Base-by-base conservation (phyloP, 441 rosid genomes). In the Gossypium laxum region DNA sequence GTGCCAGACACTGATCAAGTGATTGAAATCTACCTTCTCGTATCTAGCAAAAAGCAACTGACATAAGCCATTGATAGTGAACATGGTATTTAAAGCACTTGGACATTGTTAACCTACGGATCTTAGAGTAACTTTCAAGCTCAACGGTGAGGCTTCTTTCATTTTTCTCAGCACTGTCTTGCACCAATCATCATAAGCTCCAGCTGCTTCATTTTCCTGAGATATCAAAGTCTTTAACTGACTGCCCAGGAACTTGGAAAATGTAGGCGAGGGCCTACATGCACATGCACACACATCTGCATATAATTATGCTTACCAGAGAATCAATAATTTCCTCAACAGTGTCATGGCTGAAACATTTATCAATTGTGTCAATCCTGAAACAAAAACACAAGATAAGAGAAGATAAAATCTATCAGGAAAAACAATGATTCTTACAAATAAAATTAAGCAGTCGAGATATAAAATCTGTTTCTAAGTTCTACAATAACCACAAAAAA, bases 11-110 rank as follows among this genome's bases (percentile, higher is more conserved):
- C 30, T 87, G 91, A 77, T 89, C 97, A 69, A 88, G 91, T 18
- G 91, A 81, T 74, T 90, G 92, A 78, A 86, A 94, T 81, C 98
- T 92, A 63, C 98, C 96, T 74, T 94, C 97, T 79, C 85, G 80
- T 77, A 92, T 85, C 98, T 93, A 70, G 72, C 41, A 66, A 70
- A 24, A 71, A 32, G 15, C 69, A 77, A 70, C 24, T 52, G 17
- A 61, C 48, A 51, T 56, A 63, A 60, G 17, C 66, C 34, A 34
- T 21, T 5, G 47, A 17, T 15, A 30, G 61, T 24, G 3, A 6
- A 50, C 4, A 72, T 59, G 34, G 26, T 78, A 61, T 70, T 74
- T 57, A 74, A 75, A 48, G 24, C 38, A 21, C 24, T 61, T 65
- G 58, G 19, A 17, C 21, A 15, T 14, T 26, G 18, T 18, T 43